A percentile compares a stretch with the other conserved stretches of the same genome.
phyloP scores from a whole-genome alignment of 2,329 filamentous ascomycete species.

The Colletotrichum godetiae region DNA sequence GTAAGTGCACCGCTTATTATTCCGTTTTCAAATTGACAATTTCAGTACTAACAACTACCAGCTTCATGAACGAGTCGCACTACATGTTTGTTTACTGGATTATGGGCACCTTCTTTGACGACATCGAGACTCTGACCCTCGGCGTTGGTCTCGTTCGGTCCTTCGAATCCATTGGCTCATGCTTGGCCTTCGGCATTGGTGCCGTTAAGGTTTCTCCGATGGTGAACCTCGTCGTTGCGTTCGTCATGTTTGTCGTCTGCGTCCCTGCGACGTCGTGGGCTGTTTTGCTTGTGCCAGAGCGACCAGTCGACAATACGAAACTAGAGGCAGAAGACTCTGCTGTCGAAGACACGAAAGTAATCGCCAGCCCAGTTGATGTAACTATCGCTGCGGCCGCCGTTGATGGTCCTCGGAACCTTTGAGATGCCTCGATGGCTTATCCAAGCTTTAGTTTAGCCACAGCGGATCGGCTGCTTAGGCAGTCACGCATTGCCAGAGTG shows the following conservation, averaged over 20 bases:
- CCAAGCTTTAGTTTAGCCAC: background rate
- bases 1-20: conserved; percentile 41
- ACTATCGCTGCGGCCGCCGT: background rate
- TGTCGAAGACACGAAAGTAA: background rate
- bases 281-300: conserved; percentile 51
- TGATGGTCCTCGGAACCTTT: conserved; percentile 8
- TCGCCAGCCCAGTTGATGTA: conserved; percentile 9
- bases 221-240: conserved; percentile 59
- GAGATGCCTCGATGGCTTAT: background rate
- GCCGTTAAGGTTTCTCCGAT: conserved; percentile 57
- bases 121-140: conserved; percentile 62
- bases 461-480: background rate
- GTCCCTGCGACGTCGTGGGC: conserved; percentile 50
- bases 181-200: conserved; percentile 59
- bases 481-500: background rate
- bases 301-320: conserved; percentile 39
- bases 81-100: conserved; percentile 65
- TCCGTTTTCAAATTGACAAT: no score
- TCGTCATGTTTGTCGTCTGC: conserved; percentile 58
- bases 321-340: background rate
- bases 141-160: conserved; percentile 59
- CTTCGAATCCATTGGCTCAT: conserved; percentile 60
- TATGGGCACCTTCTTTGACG: conserved; percentile 61
- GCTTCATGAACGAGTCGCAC: conserved; percentile 62
- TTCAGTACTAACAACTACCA: conserved; percentile 22